phyloP scores from a whole-genome alignment of 257 asterid genomes.

The Capsicum rhomboideum region DNA sequence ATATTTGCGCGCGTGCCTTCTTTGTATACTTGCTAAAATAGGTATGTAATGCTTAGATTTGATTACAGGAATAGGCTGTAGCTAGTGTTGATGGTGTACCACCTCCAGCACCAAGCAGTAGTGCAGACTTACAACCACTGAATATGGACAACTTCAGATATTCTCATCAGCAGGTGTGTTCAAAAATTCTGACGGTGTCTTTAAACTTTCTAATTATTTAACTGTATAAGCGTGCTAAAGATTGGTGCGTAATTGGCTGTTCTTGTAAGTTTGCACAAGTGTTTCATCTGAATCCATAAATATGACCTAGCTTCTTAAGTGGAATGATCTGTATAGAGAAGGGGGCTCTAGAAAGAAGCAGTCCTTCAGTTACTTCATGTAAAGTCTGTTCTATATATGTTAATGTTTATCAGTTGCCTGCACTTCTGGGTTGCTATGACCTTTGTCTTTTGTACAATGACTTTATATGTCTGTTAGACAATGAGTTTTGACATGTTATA shows the following conservation, averaged over 20 bases:
- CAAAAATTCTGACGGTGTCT: no score
- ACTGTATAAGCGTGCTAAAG: neutral
- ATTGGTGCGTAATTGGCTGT: neutral
- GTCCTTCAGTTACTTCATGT: conserved; percentile 74
- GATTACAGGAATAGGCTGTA: conserved; percentile 59
- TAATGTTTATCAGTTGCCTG: neutral
- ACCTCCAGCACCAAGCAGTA: conserved; percentile 62
- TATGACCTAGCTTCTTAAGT: conserved; percentile 67
- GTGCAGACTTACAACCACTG: conserved; percentile 65
- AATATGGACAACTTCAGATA: conserved; percentile 66
- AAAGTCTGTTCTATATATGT: conserved; percentile 1
- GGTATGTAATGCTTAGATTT: neutral
- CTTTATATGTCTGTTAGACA: no score
- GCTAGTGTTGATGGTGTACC: conserved; percentile 62
- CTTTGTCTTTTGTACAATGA: conserved; percentile 21
- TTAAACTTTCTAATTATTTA: no score
- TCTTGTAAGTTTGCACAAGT: conserved; percentile 16
- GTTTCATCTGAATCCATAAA: conserved; percentile 65
- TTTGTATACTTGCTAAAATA: neutral
- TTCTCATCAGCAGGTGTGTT: conserved; percentile 43
- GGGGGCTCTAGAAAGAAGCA: conserved; percentile 68
- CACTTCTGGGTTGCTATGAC: conserved; percentile 11
- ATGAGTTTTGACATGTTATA: conserved; percentile 25
- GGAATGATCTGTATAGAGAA: conserved; percentile 82
- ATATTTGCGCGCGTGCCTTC: no score